Conservation (phyloP, 352 stramenopile species). For the Thraustochytrium sp. region DNA sequence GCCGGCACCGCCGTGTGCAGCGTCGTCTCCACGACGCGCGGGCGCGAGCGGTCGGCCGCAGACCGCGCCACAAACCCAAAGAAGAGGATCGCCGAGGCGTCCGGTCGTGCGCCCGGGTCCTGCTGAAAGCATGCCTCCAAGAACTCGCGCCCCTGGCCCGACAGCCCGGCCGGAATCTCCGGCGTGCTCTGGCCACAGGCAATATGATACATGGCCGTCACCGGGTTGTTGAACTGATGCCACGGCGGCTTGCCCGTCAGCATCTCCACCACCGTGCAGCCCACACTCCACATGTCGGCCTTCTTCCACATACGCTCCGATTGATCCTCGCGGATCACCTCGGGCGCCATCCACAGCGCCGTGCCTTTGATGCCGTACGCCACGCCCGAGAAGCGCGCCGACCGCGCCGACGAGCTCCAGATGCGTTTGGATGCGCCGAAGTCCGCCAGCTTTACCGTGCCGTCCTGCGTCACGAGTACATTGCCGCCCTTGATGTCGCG, state of each 20-base stretch:
- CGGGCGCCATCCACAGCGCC: slow-evolving; percentile 83
- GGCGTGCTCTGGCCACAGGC: slow-evolving; percentile 40
- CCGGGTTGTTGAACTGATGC: slow-evolving; percentile 53
- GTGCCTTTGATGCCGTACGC: slow-evolving; percentile 51
- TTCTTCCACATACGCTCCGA: slow-evolving; percentile 69
- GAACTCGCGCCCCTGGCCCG: background rate
- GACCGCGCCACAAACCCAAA: background rate
- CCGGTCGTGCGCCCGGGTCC: background rate
- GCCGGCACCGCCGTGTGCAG: too few species aligned
- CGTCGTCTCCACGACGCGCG: background rate
- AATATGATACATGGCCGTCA: slow-evolving; percentile 57
- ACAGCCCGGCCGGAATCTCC: background rate
- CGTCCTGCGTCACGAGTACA: slow-evolving; percentile 71
- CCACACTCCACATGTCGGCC: slow-evolving; percentile 80
- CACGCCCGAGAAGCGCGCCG: background rate
- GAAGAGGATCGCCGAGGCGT: background rate
- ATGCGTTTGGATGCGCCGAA: slow-evolving; percentile 70
- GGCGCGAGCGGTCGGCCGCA: background rate
- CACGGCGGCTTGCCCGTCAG: slow-evolving; percentile 73
- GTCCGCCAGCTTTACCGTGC: slow-evolving; percentile 76
- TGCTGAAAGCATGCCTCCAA: slow-evolving; percentile 5
- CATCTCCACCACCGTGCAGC: slow-evolving; percentile 80
- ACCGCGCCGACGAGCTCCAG: background rate
- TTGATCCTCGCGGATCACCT: slow-evolving; percentile 75
- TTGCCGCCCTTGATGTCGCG: slow-evolving; percentile 72